phyloP scores from a whole-genome alignment of 345 rosid genomes.

The Gossypium herbaceum region DNA sequence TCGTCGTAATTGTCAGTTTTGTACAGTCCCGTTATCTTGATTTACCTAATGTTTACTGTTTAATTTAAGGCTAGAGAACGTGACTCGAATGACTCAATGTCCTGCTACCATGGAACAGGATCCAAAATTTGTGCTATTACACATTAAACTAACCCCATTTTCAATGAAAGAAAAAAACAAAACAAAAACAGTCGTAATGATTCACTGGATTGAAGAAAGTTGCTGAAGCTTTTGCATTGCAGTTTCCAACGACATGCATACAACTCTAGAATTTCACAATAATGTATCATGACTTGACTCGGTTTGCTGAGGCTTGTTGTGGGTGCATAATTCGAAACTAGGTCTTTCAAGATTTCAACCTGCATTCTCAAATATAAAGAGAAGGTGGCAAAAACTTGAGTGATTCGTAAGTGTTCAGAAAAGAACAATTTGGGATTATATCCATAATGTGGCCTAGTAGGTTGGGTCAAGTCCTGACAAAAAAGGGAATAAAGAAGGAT shows the following conservation, averaged over 20 bases:
- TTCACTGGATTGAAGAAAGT: neutral
- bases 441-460: no score
- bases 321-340: no score
- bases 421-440: no score
- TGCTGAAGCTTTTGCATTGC: neutral
- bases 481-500: neutral
- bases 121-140: conserved; percentile 28
- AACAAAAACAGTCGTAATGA: neutral
- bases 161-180: neutral
- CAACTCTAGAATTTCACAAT: neutral
- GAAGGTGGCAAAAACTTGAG: no score
- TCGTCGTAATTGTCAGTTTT: neutral
- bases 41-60: neutral
- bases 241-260: neutral
- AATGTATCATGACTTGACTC: no score
- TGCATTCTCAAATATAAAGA: no score
- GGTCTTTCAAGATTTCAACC: no score
- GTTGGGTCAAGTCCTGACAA: neutral
- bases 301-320: no score
- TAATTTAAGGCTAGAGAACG: conserved; percentile 10
- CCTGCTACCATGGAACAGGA: conserved; percentile 27
- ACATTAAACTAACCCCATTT: neutral
- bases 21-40: neutral
- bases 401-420: no score
- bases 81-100: conserved; percentile 16